Evolutionary conservation across 164 flowering plant genomes (phyloP).

Genomic region (Annona squamosa): DNA sequence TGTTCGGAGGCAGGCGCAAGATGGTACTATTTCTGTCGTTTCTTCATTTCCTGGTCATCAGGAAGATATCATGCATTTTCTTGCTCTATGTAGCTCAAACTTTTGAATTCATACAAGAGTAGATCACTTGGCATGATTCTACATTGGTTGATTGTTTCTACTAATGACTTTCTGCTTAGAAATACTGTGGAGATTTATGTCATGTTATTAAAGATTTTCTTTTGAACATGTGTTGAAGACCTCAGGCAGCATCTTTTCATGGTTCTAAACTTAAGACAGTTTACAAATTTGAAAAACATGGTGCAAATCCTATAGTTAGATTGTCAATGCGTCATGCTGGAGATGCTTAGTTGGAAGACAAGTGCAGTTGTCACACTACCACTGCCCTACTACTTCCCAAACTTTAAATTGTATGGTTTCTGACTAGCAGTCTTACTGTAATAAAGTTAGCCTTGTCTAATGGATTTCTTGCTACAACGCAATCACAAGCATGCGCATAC

Average conservation of each 20-base stretch:
- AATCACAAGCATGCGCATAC: no score
- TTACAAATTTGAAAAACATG: not conserved
- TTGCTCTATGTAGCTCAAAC: not conserved
- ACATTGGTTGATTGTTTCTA: not conserved
- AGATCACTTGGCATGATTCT: not conserved
- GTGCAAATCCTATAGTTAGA: not conserved
- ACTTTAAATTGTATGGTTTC: no score
- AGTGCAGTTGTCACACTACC: not conserved
- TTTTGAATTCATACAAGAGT: not conserved
- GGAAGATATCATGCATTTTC: constrained; percentile 45
- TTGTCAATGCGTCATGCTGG: not conserved
- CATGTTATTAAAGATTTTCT: not conserved
- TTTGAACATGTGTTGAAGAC: not conserved
- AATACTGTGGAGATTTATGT: not conserved
- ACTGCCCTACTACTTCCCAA: no score
- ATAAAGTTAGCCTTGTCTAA: no score
- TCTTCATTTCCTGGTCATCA: constrained; percentile 81
- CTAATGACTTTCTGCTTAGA: not conserved
- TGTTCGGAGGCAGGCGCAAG: constrained; percentile 70
- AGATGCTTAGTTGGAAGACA: not conserved
- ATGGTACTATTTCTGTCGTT: constrained; percentile 82
- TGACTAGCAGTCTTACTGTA: no score
- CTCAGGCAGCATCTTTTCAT: not conserved
- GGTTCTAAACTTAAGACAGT: not conserved
- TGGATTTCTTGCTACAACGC: no score